Evolutionary conservation across 331 rosid species (phyloP), one percentile per base, ranked within the genome.

Genomic region (Rosa hybrid): DNA sequence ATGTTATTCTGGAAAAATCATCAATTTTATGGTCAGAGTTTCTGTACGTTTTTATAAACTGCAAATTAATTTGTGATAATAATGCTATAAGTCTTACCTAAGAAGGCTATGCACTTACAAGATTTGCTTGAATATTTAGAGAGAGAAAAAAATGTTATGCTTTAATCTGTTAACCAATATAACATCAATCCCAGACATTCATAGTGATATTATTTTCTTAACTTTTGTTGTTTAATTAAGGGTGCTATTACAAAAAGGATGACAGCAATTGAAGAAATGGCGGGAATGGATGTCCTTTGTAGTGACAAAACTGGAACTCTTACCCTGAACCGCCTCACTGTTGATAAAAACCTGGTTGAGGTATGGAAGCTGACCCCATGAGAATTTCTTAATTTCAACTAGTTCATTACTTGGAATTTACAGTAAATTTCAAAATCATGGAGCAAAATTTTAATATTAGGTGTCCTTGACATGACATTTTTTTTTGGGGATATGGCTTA

Each of bases 261-360:
- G 98, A 93, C 98, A 44, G 98, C 98, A 81, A 93, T 93, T 65
- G 98, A 91, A 86, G 98, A 93, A 84, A 93, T 93, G 98, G 98
- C 98, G 2, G 98, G 98, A 75, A 93, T 93, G 98, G 98, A 93
- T 85, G 94, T 93, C 46, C 89, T 93, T 67, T 93, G 98, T 89
- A 93, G 98, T 74, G 98, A 93, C 80, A 93, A 93, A 87, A 93
- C 98, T 2, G 98, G 98, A 80, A 93, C 98, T 84, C 94, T 93
- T 34, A 93, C 97, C 44, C 81, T 91, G 71, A 93, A 93, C 79
- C 94, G 93, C 72, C 93, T 93, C 64, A 83, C 92, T 12, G 98
- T 93, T 69, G 98, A 93, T 84, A 45, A 68, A 85, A 93, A 84
- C 78, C 91, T 93, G 68, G 57, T 93, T 0, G 98, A 93, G 98